A percentile compares a stretch with the other conserved stretches of the same genome.
These are phyloP conservation scores for Notholithocarpus densiflorus DNA, from an alignment of 306 rosid species.

Conservation along the genomic window DNA sequence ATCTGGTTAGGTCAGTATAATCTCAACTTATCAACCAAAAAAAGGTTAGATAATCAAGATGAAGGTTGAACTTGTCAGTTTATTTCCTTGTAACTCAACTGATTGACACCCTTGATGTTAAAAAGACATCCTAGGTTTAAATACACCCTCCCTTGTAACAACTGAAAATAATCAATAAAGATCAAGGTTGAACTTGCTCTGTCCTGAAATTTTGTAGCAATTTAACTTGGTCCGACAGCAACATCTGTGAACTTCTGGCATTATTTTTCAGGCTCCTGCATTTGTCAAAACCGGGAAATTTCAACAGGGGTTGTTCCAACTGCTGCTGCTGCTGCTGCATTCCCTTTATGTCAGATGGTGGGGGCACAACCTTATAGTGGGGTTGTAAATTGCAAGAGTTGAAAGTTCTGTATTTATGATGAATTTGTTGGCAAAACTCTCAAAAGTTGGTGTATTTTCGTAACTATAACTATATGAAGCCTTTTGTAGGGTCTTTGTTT, in stretches of 20 bases:
- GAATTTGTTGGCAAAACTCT: background rate
- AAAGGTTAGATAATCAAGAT: background rate
- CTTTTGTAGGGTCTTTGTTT: background rate
- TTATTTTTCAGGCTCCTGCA: conserved; percentile 81
- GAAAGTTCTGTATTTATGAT: background rate
- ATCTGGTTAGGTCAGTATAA: background rate
- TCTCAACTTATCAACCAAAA: background rate
- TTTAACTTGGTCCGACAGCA: background rate
- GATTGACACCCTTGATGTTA: too few species aligned
- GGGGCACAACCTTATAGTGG: conserved; percentile 60
- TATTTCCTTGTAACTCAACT: too few species aligned
- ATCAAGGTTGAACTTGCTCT: conserved; percentile 4
- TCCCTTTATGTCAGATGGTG: conserved; percentile 91
- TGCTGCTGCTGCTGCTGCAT: conserved; percentile 97
- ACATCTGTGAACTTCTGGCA: conserved; percentile 7
- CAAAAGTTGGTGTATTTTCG: background rate
- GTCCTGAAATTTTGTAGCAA: conserved; percentile 8
- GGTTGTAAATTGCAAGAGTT: conserved; percentile 4
- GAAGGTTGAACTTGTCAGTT: conserved; percentile 3
- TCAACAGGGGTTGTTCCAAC: conserved; percentile 96
- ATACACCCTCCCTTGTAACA: too few species aligned
- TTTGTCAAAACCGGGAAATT: conserved; percentile 83
- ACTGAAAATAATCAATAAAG: background rate
- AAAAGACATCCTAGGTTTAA: too few species aligned
- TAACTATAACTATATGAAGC: background rate